Evolutionary conservation across 108 stramenopile species (phyloP), one percentile per base, ranked within the genome.

Genomic region (Cylindrotheca fusiformis): DNA sequence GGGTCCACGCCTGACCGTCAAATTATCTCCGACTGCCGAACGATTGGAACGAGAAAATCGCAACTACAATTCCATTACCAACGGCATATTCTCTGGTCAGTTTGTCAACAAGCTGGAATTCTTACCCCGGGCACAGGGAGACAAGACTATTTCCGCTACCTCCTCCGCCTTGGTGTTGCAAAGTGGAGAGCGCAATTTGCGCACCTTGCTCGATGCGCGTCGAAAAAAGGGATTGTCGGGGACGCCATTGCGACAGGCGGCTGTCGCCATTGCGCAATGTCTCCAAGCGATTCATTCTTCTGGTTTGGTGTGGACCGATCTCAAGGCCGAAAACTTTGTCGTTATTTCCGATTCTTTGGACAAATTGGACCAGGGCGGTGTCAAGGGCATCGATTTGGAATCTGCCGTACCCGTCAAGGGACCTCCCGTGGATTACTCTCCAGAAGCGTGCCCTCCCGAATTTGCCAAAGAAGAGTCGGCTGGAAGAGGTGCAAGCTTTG

Each of bases 371-470:
- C 33, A 52, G 4, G 44, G 32, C 27, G 64, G 64, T 1, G 33
- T 80, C 52, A 83, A 83, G 50, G 90, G 77, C 10, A 94, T 94
- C 58, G 88, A 91, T 74, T 73, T 94, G n/a, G 93, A 94, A 68
- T 81, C 79, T 24, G 87, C 84, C 33, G 81, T 91, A 65, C 70
- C 87, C 1, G 59, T 71, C 27, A 60, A 68, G 31, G 71, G 59
- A 17, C 78, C 77, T 57, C 94, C 94, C 1, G 73, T 91, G 20
- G 94, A 95, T 58, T 95, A 90, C 76, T 86, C 78, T 26, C 94
- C 94, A 3, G 94, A 95, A 75, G 93, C 90, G 0, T 84, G 80
- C 64, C 93, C 93, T 21, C 93, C 93, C 3, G 93, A 94, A 74
- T 94, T 94, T 63, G 90, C 90, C 28, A 57, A 74, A 27, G 74